phyloP scores from a whole-genome alignment of 371 early-diverging fungal genomes.

The Nematocida minor region DNA sequence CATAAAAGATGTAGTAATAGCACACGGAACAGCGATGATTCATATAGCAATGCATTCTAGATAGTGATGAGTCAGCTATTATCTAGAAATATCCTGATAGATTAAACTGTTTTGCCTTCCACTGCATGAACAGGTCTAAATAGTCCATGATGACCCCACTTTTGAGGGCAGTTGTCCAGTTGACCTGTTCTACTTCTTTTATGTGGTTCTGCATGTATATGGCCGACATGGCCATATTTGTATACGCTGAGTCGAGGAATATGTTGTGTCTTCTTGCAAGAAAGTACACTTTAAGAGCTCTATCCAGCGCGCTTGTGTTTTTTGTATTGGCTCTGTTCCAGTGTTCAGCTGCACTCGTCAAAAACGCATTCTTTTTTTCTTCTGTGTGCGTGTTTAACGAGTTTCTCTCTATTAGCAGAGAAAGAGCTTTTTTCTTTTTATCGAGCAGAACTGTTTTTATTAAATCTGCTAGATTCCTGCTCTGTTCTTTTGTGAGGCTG shows the following conservation, averaged over 20 bases:
- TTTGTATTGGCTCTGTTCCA: neutral
- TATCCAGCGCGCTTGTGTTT: neutral
- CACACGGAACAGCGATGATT: neutral
- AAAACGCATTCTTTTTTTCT: constrained; percentile 14
- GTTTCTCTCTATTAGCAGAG: constrained; percentile 20
- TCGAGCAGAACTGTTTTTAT: neutral
- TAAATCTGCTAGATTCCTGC: constrained; percentile 25
- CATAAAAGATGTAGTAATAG: neutral
- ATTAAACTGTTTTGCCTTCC: neutral
- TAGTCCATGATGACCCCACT: neutral
- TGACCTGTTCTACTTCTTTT: neutral
- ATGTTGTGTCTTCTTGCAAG: constrained; percentile 10
- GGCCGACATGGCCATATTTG: constrained; percentile 26
- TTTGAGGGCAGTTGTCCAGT: neutral
- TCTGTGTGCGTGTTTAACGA: neutral
- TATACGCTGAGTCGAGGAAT: constrained; percentile 36
- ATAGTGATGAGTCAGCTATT: neutral
- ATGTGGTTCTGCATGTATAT: constrained; percentile 7
- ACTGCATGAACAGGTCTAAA: neutral
- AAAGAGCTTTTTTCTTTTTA: neutral
- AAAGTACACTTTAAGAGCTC: neutral
- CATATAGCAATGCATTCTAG: neutral
- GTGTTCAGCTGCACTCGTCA: neutral
- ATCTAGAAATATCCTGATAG: neutral
- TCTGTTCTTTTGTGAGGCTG: neutral